Evolutionary conservation across 2,329 filamentous ascomycete genomes (phyloP).

Genomic region (Aspergillus sp.): DNA sequence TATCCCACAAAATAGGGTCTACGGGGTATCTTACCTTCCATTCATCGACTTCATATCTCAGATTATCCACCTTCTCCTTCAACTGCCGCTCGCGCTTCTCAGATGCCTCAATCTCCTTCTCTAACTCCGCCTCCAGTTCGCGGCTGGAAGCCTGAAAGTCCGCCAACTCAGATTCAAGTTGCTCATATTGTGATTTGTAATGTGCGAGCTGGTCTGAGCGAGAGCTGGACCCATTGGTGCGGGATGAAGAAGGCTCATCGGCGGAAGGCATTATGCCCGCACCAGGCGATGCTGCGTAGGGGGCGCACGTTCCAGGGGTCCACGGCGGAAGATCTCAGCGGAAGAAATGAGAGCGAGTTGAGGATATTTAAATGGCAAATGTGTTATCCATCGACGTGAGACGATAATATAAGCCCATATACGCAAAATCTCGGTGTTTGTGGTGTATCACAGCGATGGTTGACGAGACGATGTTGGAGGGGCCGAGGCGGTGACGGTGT

Average conservation of each 20-base stretch:
- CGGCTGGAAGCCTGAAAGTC: conserved; percentile 95
- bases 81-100: conserved; percentile 89
- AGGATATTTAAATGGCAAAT: background rate
- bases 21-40: conserved; percentile 75
- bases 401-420: conserved; percentile 17
- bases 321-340: conserved; percentile 21
- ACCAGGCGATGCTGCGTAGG: conserved; percentile 24
- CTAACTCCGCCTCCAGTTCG: conserved; percentile 90
- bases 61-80: conserved; percentile 81
- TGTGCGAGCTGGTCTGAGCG: conserved; percentile 80
- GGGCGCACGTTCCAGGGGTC: conserved; percentile 25
- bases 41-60: conserved; percentile 91
- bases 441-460: conserved; percentile 22
- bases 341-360: conserved; percentile 14
- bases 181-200: conserved; percentile 96
- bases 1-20: background rate
- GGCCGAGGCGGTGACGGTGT: conserved; percentile 46
- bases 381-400: conserved; percentile 3
- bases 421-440: conserved; percentile 16
- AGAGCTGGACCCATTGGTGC: conserved; percentile 44
- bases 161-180: conserved; percentile 84
- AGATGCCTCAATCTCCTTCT: conserved; percentile 93
- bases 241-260: conserved; percentile 44
- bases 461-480: conserved; percentile 28
- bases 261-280: conserved; percentile 43